Evolutionary conservation across 345 rosid genomes (phyloP), one percentile per base, ranked within the genome.

Genomic region (Heritiera fomes): DNA sequence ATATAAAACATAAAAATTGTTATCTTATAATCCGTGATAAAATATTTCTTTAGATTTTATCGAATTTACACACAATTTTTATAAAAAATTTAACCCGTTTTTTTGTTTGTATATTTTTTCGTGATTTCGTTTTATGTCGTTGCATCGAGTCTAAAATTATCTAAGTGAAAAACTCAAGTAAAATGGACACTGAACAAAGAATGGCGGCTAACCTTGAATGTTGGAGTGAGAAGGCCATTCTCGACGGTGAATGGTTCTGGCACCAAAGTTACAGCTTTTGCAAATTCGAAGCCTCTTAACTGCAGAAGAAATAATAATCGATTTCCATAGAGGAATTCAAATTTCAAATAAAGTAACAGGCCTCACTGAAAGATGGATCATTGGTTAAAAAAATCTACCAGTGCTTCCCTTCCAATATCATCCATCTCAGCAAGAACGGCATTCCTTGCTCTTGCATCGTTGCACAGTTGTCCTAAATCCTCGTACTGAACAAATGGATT

Each of bases 401-500:
- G 90, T 7, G 88, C 91, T 82, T 94, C 91, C 84, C 78, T 87
- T 86, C 90, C 97, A 30, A 85, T 75, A 2, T 23, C 77, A 79
- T 95, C 92, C 97, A 93, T 93, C 69, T 95, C 97, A 3, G 88
- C 82, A 68, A 91, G 94, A 82, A 93, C 98, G 32, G 88, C 90
- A 20, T 86, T 84, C 77, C 87, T 82, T 41, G 83, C 92, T 84
- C 85, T 87, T 55, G 85, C 88, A 81, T 93, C 91, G 43, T 85
- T 85, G 88, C 97, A 91, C 73, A 93, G 77, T 80, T 89, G 88
- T 77, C 67, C 89, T 72, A 95, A 83, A 87, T 85, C 71, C 82
- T 89, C 89, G 68, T 86, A 84, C 98, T 93, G 86, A 78, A 77
- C 7, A 78, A 41, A 77, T 34, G 38, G 28, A 23, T 23, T 23